Evolutionary conservation across 768 basidiomycete species (phyloP).

Genomic region (Amanita thiersii): DNA sequence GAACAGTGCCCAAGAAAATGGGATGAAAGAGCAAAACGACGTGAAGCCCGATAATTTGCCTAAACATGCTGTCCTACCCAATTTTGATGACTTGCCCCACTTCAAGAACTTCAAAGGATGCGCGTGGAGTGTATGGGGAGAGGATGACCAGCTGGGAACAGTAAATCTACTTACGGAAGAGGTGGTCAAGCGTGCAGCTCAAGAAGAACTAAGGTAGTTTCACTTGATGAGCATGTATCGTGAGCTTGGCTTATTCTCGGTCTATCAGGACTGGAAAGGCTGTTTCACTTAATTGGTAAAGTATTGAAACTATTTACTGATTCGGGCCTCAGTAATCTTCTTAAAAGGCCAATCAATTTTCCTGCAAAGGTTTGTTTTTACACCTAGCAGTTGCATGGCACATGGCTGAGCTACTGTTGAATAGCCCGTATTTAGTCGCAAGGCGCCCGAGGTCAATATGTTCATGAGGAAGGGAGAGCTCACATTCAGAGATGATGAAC

Average conservation of each 20-base stretch:
- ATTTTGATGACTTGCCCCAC: constrained; percentile 29
- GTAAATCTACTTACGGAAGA: constrained; percentile 57
- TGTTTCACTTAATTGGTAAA: constrained; percentile 35
- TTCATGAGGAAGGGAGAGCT: constrained; percentile 16
- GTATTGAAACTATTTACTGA: constrained; percentile 24
- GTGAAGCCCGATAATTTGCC: too few species aligned
- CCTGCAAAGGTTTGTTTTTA: constrained; percentile 41
- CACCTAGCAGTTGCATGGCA: not conserved
- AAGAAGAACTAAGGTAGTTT: constrained; percentile 44
- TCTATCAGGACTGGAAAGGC: too few species aligned
- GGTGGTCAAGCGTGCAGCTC: constrained; percentile 49
- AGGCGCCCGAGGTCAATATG: constrained; percentile 43
- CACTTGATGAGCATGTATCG: too few species aligned
- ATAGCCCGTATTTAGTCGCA: constrained; percentile 51
- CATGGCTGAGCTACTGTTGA: not conserved
- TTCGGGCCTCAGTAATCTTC: not conserved
- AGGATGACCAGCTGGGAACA: constrained; percentile 58
- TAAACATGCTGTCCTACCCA: too few species aligned
- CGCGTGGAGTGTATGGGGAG: constrained; percentile 64
- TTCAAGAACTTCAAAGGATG: constrained; percentile 54
- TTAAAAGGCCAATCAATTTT: constrained; percentile 55
- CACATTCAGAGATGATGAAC: constrained; percentile 47
- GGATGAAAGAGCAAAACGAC: too few species aligned
- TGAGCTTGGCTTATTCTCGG: too few species aligned
- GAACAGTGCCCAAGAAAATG: too few species aligned